Base-by-base conservation (phyloP, 2,329 filamentous ascomycete species). In the Claviceps pazoutovae region DNA sequence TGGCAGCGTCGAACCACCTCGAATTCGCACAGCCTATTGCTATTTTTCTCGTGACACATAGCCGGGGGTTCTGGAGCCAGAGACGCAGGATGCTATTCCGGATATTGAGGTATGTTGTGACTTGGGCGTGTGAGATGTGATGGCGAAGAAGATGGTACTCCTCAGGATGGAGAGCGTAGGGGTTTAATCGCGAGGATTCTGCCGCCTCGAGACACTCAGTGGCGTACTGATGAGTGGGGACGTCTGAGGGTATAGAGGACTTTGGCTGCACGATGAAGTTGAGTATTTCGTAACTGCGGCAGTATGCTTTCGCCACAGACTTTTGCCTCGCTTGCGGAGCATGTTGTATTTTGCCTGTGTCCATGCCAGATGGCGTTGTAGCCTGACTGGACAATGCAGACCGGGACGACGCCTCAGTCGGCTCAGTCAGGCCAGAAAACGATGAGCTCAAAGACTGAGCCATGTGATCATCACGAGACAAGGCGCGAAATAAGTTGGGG, bases 71-170 rank as follows among this genome's bases (percentile, higher is more conserved):
- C 58, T 84, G 80, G 38, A 86, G 78, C 93, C 93, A 98, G 42
- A 97, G 70, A 51, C 93, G 79, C 50, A 98, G 72, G 54, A 98
- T 95, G 16, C 88, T 87, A 66, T 98, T 98, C 59, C 93, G 80
- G 56, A 98, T 93, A 65, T 97, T 97, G 51, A 98, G 74, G 68
- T 98, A 98, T 13, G 88, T 87, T 2, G 91, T 96, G 58, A 96
- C 88, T 67, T 98, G 93, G 36, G 84, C 76, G 60, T 88, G 83
- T 62, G 85, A 95, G 59, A 98, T 81, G 60, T 94, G 83, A 55
- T 86, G 76, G 55, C 87, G 80, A 42, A 98, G 71, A 54, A 95
- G 74, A 54, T 77, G 72, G 63, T 96, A 90, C 66, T 98, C 93
- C 56, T 87, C 83, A 26, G 79, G 76, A 66, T 97, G 89, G 41